These are phyloP conservation scores for fission yeast (Schizosaccharomyces pombe) DNA, from an alignment of 805 yeast species.

Conservation along the genomic window DNA sequence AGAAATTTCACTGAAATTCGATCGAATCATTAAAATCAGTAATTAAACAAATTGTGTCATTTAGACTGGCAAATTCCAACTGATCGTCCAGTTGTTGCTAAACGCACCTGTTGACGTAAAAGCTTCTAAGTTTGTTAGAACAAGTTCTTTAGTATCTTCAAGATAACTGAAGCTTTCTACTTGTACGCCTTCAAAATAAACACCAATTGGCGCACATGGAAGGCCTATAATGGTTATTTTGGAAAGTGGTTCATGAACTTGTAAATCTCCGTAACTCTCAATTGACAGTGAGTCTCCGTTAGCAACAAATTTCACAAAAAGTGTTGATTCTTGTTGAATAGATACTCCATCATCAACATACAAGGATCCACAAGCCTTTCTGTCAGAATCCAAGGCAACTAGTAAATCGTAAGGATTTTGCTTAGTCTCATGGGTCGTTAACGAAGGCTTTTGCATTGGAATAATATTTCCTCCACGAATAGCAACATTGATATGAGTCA, in stretches of 20 bases:
- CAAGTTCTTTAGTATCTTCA: background rate
- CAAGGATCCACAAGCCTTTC: conserved; percentile 26
- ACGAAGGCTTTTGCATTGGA: conserved; percentile 30
- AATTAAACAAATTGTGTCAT: no score
- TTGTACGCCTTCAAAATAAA: conserved; percentile 1
- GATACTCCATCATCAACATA: conserved; percentile 63
- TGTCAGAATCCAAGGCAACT: conserved; percentile 26
- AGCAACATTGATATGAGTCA: conserved; percentile 36
- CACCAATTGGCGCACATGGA: conserved; percentile 2
- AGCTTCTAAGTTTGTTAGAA: background rate
- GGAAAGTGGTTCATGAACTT: background rate
- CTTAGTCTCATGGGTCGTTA: conserved; percentile 36
- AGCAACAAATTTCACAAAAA: background rate
- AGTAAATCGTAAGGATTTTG: conserved; percentile 48
- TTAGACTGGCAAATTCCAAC: no score
- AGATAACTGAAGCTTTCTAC: background rate
- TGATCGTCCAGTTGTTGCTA: background rate
- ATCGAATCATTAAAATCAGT: no score
- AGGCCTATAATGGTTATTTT: conserved; percentile 6
- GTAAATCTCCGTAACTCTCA: background rate
- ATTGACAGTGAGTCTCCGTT: background rate
- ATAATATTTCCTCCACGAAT: conserved; percentile 44
- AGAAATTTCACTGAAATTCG: no score
- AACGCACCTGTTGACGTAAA: background rate
- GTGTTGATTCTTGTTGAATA: background rate